Percentiles rank a stretch among this genome's conserved stretches.
These are phyloP conservation scores for Dendrothele bispora DNA, from an alignment of 768 basidiomycete genomes.

Conservation along the genomic window DNA sequence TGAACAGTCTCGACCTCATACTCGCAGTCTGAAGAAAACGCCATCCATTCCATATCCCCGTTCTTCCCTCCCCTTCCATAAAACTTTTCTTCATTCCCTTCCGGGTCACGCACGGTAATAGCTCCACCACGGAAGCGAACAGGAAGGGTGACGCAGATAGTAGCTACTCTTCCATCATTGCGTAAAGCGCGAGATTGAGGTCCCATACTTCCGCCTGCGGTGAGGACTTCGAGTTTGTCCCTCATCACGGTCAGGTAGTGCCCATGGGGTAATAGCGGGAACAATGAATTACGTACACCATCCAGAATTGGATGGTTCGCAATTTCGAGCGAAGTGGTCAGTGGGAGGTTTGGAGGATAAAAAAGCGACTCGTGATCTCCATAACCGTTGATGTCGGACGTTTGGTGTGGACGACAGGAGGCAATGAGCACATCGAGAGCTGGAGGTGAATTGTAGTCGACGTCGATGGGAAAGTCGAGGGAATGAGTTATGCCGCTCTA, in stretches of 20 bases:
- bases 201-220: slow-evolving; percentile 57
- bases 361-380: slow-evolving; percentile 65
- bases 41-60: slow-evolving; percentile 77
- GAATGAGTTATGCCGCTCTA: slow-evolving; percentile 80
- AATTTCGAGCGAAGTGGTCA: slow-evolving; percentile 77
- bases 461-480: slow-evolving; percentile 79
- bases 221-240: slow-evolving; percentile 71
- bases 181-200: slow-evolving; percentile 52
- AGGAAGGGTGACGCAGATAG: slow-evolving; percentile 71
- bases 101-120: slow-evolving; percentile 54
- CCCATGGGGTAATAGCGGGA: slow-evolving; percentile 66
- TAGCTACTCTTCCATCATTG: slow-evolving; percentile 71
- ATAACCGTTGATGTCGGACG: slow-evolving; percentile 51
- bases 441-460: slow-evolving; percentile 72
- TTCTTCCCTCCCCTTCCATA: slow-evolving; percentile 58
- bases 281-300: slow-evolving; percentile 68
- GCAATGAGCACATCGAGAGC: slow-evolving; percentile 78
- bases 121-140: slow-evolving; percentile 73
- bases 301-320: slow-evolving; percentile 83
- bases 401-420: slow-evolving; percentile 67
- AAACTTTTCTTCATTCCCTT: slow-evolving; percentile 62
- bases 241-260: slow-evolving; percentile 68
- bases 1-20: slow-evolving; percentile 72
- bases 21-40: slow-evolving; percentile 73
- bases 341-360: slow-evolving; percentile 70